Evolutionary conservation across 164 flowering plant species (phyloP).

Genomic region (Saururus chinensis): DNA sequence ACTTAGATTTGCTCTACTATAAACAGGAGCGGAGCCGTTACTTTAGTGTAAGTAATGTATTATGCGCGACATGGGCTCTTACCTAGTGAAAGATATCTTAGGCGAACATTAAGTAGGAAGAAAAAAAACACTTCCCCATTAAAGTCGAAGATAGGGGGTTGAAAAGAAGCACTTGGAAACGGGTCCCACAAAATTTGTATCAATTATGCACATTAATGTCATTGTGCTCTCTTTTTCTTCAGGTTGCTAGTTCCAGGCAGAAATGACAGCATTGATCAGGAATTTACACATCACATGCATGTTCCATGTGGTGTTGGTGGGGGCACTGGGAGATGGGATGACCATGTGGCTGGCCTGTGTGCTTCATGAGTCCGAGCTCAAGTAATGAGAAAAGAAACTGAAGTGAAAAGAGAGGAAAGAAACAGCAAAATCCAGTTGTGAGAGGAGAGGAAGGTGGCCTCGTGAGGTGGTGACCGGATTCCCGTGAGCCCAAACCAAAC

Average conservation of each 20-base stretch:
- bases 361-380: background rate
- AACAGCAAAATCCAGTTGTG: background rate
- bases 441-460: background rate
- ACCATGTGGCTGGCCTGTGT: background rate
- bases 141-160: too few species aligned
- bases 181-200: too few species aligned
- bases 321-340: background rate
- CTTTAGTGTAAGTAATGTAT: too few species aligned
- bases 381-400: background rate
- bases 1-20: too few species aligned
- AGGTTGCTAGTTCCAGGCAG: background rate
- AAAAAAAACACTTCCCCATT: too few species aligned
- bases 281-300: background rate
- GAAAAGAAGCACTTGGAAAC: too few species aligned
- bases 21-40: too few species aligned
- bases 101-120: too few species aligned
- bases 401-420: background rate
- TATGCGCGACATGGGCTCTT: too few species aligned
- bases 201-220: too few species aligned
- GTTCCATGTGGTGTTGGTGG: background rate
- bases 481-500: slow-evolving; percentile 2
- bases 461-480: slow-evolving; percentile 1
- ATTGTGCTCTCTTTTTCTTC: too few species aligned
- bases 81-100: too few species aligned
- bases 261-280: background rate